Evolutionary conservation across 2,329 filamentous ascomycete genomes (phyloP).

Genomic region (Hyphodiscus sp.): DNA sequence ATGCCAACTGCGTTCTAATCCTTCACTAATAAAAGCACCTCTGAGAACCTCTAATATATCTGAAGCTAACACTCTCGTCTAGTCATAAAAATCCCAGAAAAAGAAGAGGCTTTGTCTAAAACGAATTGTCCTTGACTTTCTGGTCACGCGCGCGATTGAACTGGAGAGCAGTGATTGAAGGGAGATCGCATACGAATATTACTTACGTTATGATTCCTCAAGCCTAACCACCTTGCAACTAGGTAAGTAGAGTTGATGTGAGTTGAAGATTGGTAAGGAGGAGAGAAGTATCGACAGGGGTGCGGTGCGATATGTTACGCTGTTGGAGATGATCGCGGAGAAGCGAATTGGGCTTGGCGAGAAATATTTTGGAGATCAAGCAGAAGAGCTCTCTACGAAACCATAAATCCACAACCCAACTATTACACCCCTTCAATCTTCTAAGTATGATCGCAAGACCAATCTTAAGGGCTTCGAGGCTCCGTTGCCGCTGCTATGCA

Average conservation of each 20-base stretch:
- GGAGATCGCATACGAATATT: background rate
- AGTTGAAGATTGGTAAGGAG: no score
- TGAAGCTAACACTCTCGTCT: background rate
- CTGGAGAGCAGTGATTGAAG: background rate
- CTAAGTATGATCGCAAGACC: constrained; percentile 17
- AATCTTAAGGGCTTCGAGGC: constrained; percentile 18
- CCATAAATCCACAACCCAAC: background rate
- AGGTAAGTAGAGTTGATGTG: no score
- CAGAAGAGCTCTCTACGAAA: background rate
- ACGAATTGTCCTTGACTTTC: background rate
- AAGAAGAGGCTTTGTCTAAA: no score
- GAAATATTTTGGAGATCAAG: background rate
- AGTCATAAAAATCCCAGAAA: no score
- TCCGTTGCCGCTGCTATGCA: constrained; percentile 24
- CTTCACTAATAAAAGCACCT: background rate
- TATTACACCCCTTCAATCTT: background rate
- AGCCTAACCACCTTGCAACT: background rate
- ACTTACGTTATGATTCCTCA: background rate
- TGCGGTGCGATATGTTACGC: no score
- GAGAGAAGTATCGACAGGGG: no score
- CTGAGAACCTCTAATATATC: background rate
- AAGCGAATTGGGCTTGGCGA: background rate
- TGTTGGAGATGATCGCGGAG: no score
- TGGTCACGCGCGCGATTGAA: background rate
- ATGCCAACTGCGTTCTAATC: background rate